Conservation (phyloP, 1,139 yeast genomes). For the Debaryomyces fabryi region DNA sequence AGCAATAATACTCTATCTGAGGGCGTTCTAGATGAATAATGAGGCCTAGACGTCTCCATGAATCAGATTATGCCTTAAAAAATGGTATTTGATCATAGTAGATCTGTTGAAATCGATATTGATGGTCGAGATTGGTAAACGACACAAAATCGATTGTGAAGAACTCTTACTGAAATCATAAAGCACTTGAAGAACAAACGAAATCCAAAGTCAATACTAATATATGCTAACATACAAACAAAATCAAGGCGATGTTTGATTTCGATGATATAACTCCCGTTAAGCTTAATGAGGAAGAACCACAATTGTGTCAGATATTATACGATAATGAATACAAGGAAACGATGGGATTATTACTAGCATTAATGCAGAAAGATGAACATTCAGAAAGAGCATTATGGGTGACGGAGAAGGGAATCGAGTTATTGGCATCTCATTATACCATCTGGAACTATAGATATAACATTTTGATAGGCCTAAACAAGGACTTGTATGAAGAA, state of each 20-base stretch:
- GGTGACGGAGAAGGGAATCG: slow-evolving; percentile 65
- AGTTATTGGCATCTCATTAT: slow-evolving; percentile 83
- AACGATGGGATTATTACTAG: slow-evolving; percentile 64
- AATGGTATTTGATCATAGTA: background rate
- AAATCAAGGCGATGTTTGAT: slow-evolving; percentile 15
- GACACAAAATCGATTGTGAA: slow-evolving; percentile 2
- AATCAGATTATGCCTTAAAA: background rate
- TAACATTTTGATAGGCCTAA: slow-evolving; percentile 50
- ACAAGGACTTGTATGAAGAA: slow-evolving; percentile 48
- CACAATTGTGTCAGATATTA: slow-evolving; percentile 70
- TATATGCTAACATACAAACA: background rate
- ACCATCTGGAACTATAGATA: slow-evolving; percentile 86
- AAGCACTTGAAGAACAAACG: background rate
- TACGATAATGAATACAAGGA: slow-evolving; percentile 71
- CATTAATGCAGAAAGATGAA: slow-evolving; percentile 63
- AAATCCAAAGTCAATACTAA: background rate
- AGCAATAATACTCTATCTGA: slow-evolving; percentile 13
- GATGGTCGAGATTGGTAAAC: background rate
- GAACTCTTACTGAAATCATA: background rate
- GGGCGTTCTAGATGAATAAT: background rate
- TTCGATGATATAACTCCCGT: slow-evolving; percentile 47
- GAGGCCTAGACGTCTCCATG: background rate
- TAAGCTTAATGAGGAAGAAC: slow-evolving; percentile 47
- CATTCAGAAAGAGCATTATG: slow-evolving; percentile 70
- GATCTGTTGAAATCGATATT: background rate